A percentile compares a stretch with the other conserved stretches of the same genome.
Evolutionary conservation across 495 filamentous ascomycete genomes (phyloP).

Genomic region (Aspergillus nanangensis): DNA sequence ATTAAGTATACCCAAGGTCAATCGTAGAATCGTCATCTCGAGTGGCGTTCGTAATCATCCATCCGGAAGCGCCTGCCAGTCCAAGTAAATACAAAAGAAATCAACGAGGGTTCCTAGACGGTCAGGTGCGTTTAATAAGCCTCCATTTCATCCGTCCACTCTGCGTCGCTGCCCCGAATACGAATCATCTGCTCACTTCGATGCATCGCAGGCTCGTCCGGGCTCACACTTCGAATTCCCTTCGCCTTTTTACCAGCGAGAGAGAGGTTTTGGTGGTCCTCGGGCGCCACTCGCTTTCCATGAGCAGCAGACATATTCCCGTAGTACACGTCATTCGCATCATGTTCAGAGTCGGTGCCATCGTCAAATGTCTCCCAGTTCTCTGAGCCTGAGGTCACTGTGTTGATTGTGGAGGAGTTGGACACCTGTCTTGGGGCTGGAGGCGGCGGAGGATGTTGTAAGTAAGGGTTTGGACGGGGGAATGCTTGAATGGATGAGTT

Average conservation of each 20-base stretch:
- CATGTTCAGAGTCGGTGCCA: conserved; percentile 66
- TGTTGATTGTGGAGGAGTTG: conserved; percentile 58
- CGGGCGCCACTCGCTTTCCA: conserved; percentile 59
- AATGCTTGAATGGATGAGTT: conserved; percentile 34
- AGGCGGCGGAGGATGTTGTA: conserved; percentile 41
- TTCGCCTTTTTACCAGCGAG: conserved; percentile 50
- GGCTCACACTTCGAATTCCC: conserved; percentile 46
- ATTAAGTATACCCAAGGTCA: conserved; percentile 6
- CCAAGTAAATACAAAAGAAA: conserved; percentile 9
- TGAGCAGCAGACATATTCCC: conserved; percentile 66
- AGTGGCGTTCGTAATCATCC: conserved; percentile 18
- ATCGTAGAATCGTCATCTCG: conserved; percentile 18
- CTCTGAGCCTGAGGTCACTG: conserved; percentile 71
- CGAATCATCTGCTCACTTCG: conserved; percentile 35
- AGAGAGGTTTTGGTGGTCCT: conserved; percentile 45
- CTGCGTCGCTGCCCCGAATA: conserved; percentile 43
- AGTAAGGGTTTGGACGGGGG: conserved; percentile 37
- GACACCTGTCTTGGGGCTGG: conserved; percentile 65
- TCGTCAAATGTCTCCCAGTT: conserved; percentile 96
- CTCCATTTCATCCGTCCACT: conserved; percentile 48
- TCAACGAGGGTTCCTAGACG: neutral
- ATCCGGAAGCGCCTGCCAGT: conserved; percentile 4
- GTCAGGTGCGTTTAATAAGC: conserved; percentile 29
- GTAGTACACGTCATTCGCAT: conserved; percentile 71
- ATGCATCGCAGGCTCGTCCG: conserved; percentile 28